These are phyloP conservation scores for Sporodiniella umbellata DNA, from an alignment of 371 early-diverging fungal species.

Conservation along the genomic window DNA sequence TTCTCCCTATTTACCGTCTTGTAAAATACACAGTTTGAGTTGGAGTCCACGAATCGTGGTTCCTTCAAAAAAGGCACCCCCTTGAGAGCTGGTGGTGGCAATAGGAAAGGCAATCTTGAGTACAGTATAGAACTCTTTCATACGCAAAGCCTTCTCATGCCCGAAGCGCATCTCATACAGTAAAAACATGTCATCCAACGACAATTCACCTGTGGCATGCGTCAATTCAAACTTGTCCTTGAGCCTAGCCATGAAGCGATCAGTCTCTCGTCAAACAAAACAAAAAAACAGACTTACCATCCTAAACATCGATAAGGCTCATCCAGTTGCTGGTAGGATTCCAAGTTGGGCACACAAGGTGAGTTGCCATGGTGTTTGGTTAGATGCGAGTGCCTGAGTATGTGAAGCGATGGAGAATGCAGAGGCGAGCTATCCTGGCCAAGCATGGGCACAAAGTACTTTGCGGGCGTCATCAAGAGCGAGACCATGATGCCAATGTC, in stretches of 20 bases:
- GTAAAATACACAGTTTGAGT: slow-evolving; percentile 26
- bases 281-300: slow-evolving; percentile 15
- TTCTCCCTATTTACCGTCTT: slow-evolving; percentile 16
- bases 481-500: slow-evolving; percentile 52
- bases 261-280: no score
- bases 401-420: slow-evolving; percentile 3
- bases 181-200: slow-evolving; percentile 29
- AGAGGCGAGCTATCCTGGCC: not conserved
- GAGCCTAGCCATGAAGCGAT: slow-evolving; percentile 9
- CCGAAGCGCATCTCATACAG: slow-evolving; percentile 30
- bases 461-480: slow-evolving; percentile 37
- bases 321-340: slow-evolving; percentile 24
- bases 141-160: slow-evolving; percentile 25
- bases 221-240: slow-evolving; percentile 36
- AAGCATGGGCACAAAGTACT: slow-evolving; percentile 24
- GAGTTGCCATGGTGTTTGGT: slow-evolving; percentile 13
- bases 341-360: slow-evolving; percentile 25
- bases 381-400: not conserved
- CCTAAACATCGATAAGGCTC: slow-evolving; percentile 40
- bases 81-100: slow-evolving; percentile 2
- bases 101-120: slow-evolving; percentile 35
- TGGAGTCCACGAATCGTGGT: slow-evolving; percentile 25
- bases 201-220: slow-evolving; percentile 10
- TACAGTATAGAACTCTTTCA: slow-evolving; percentile 31
- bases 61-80: slow-evolving; percentile 16